Evolutionary conservation across 495 filamentous ascomycete species (phyloP).

Genomic region (Astrothelium subdiscretum): DNA sequence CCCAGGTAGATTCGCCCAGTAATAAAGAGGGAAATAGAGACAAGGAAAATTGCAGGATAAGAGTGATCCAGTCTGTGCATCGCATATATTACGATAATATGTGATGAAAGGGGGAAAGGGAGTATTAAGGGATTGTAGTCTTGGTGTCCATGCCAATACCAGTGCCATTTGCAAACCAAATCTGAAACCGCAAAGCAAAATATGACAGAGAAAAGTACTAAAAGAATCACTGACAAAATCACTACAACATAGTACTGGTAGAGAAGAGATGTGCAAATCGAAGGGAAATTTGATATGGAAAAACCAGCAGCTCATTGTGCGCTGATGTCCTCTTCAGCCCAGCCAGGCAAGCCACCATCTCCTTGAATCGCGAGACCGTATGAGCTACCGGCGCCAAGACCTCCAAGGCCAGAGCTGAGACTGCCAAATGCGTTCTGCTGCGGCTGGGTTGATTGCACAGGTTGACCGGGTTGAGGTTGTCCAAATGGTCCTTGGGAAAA

Average conservation of each 20-base stretch:
- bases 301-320: neutral
- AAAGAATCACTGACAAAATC: neutral
- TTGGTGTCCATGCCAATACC: neutral
- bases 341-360: constrained; percentile 52
- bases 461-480: constrained; percentile 25
- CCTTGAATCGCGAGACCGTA: constrained; percentile 54
- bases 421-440: constrained; percentile 42
- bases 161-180: neutral
- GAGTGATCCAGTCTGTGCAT: neutral
- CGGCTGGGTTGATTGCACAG: constrained; percentile 27
- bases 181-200: neutral
- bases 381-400: constrained; percentile 42
- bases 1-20: neutral
- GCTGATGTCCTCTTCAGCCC: constrained; percentile 25
- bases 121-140: neutral
- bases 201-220: neutral
- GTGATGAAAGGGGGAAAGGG: neutral
- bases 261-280: neutral
- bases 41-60: neutral
- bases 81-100: neutral
- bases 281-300: neutral
- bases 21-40: neutral
- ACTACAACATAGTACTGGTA: neutral
- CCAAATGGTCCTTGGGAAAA: constrained; percentile 51
- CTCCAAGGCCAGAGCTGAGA: constrained; percentile 45